phyloP scores from a whole-genome alignment of 257 asterid species.

The Striga asiatica region DNA sequence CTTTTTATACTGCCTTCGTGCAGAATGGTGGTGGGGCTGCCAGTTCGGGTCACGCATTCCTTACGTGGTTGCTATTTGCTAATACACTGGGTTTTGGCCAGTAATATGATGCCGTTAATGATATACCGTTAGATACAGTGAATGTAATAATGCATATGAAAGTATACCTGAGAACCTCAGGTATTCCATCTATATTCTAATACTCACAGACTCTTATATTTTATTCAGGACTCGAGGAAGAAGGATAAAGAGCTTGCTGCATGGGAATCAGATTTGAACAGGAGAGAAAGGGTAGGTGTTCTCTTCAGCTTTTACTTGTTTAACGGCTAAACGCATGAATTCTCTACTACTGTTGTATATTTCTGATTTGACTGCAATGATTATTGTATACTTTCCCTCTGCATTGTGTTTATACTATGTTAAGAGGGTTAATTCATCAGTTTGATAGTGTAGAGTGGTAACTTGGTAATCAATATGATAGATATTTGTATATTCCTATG shows the following conservation, averaged over 20 bases:
- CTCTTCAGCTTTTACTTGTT: background rate
- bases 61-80: slow-evolving; percentile 66
- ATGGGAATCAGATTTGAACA: background rate
- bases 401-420: background rate
- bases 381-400: background rate
- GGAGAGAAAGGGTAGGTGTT: background rate
- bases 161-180: background rate
- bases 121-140: background rate
- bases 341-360: background rate
- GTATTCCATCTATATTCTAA: background rate
- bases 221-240: background rate
- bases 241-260: background rate
- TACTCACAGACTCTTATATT: background rate
- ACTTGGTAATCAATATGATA: too few species aligned
- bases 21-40: slow-evolving; percentile 52
- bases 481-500: too few species aligned
- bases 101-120: slow-evolving; percentile 10
- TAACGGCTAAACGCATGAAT: background rate
- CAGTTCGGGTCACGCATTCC: slow-evolving; percentile 66
- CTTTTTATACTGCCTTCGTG: slow-evolving; percentile 6
- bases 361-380: background rate
- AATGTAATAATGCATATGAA: background rate
- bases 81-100: slow-evolving; percentile 83
- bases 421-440: background rate
- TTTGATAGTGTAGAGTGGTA: too few species aligned